Percentiles rank a stretch among this genome's conserved stretches.
phyloP scores from a whole-genome alignment of 805 yeast species.

The Candida patagonica region DNA sequence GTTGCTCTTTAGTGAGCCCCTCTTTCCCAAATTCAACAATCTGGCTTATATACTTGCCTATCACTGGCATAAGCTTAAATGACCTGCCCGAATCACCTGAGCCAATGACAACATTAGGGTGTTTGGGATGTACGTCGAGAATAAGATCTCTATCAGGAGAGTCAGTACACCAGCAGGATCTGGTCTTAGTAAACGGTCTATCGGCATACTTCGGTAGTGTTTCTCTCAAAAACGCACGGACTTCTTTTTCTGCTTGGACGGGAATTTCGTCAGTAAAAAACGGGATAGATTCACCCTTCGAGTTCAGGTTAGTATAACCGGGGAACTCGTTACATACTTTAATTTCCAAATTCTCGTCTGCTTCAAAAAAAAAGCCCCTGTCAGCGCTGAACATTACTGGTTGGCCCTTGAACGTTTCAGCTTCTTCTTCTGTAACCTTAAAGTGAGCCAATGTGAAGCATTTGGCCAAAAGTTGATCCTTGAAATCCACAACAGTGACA shows the following conservation, averaged over 20 bases:
- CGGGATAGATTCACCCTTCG: not conserved
- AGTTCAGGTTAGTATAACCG: slow-evolving; percentile 1
- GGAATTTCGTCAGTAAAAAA: slow-evolving; percentile 1
- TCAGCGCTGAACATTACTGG: slow-evolving; percentile 34
- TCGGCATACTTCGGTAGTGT: not conserved
- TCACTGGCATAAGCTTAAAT: slow-evolving; percentile 30
- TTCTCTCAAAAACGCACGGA: not conserved
- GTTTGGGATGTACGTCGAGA: slow-evolving; percentile 6
- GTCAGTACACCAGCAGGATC: slow-evolving; percentile 3
- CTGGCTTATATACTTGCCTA: slow-evolving; percentile 25
- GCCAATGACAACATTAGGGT: slow-evolving; percentile 22
- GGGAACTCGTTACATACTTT: slow-evolving; percentile 3
- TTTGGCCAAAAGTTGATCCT: slow-evolving; percentile 31
- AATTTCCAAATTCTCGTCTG: slow-evolving; percentile 19
- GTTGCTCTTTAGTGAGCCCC: not conserved
- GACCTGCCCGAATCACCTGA: slow-evolving; percentile 34
- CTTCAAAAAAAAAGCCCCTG: slow-evolving; percentile 36
- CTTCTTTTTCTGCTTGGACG: not conserved
- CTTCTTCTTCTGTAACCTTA: slow-evolving; percentile 29
- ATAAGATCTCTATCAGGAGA: slow-evolving; percentile 1
- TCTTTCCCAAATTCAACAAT: slow-evolving; percentile 4
- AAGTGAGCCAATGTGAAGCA: slow-evolving; percentile 37
- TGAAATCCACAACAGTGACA: slow-evolving; percentile 28
- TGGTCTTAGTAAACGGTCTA: not conserved
- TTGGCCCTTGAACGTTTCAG: slow-evolving; percentile 22